phyloP scores from a whole-genome alignment of 192 early-diverging fungal species.

The Chytriomyces sp. region DNA sequence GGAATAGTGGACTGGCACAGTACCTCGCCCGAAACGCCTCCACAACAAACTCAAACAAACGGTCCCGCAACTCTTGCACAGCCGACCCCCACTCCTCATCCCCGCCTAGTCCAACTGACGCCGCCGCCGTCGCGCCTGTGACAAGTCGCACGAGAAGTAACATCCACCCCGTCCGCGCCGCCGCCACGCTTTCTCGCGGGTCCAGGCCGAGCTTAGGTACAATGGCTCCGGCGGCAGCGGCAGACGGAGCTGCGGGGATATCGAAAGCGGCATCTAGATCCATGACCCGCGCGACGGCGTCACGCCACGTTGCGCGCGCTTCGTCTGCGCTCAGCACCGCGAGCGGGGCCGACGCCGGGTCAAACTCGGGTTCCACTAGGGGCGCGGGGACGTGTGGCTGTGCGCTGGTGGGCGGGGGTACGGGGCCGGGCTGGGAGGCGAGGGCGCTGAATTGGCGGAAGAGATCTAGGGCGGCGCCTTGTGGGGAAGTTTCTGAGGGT shows the following conservation, averaged over 20 bases:
- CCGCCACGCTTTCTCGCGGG: constrained; percentile 28
- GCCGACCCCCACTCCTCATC: constrained; percentile 10
- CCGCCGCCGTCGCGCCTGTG: not conserved
- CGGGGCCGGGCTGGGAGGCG: not conserved
- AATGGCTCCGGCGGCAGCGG: not conserved
- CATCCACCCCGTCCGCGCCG: constrained; percentile 51
- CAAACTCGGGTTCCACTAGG: constrained; percentile 20
- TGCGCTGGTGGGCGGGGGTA: not conserved
- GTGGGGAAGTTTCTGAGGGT: not conserved
- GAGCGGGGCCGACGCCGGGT: not conserved
- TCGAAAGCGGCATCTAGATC: constrained; percentile 29
- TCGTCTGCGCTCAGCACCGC: constrained; percentile 15
- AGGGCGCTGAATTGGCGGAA: not conserved
- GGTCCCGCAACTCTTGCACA: constrained; percentile 33
- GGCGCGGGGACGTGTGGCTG: not conserved
- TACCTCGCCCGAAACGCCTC: constrained; percentile 65
- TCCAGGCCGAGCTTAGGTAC: not conserved
- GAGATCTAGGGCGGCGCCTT: not conserved
- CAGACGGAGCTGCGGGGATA: not conserved
- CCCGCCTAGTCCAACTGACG: not conserved
- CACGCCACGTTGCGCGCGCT: constrained; percentile 7
- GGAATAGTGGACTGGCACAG: constrained; percentile 4
- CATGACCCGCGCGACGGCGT: constrained; percentile 36
- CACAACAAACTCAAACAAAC: constrained; percentile 60
- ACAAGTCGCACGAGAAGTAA: constrained; percentile 40